A percentile compares a stretch with the other conserved stretches of the same genome.
These are phyloP conservation scores for Pulveroboletus ravenelii DNA, from an alignment of 768 basidiomycete genomes.

Conservation along the genomic window DNA sequence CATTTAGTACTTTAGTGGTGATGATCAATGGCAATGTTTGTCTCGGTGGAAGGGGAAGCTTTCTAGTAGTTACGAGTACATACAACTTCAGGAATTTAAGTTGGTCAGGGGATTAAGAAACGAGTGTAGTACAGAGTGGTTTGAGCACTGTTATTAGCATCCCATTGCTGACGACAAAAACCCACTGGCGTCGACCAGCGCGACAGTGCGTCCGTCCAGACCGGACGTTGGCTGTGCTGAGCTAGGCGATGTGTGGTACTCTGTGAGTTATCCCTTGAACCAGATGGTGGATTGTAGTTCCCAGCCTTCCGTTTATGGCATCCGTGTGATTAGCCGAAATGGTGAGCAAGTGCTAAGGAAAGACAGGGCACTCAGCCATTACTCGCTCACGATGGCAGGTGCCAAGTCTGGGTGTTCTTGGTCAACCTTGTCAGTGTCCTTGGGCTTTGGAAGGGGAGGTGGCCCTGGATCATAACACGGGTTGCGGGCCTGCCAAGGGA, in stretches of 20 bases:
- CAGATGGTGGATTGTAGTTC: too few relatives aligned
- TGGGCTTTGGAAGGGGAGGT: constrained; percentile 45
- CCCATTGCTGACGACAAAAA: background rate
- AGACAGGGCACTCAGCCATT: background rate
- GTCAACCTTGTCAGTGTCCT: constrained; percentile 11
- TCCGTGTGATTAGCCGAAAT: too few relatives aligned
- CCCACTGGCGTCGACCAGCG: background rate
- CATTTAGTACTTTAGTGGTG: background rate
- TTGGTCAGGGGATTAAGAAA: background rate
- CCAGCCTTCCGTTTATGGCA: background rate
- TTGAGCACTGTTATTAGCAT: background rate
- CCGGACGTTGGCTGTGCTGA: background rate
- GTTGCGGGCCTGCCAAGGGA: constrained; percentile 53
- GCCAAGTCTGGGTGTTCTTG: background rate
- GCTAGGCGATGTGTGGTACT: background rate
- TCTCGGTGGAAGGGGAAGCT: background rate
- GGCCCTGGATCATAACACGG: constrained; percentile 72
- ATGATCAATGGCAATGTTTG: background rate
- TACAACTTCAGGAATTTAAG: background rate
- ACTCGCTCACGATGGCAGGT: background rate
- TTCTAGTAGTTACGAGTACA: background rate
- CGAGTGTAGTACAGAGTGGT: background rate
- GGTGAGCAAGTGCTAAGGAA: background rate
- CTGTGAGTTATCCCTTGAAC: too few relatives aligned
- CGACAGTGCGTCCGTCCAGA: background rate